Evolutionary conservation across 2,329 filamentous ascomycete genomes (phyloP), one percentile per base, ranked within the genome.

Genomic region (Parasarocladium wereldwijsianum): DNA sequence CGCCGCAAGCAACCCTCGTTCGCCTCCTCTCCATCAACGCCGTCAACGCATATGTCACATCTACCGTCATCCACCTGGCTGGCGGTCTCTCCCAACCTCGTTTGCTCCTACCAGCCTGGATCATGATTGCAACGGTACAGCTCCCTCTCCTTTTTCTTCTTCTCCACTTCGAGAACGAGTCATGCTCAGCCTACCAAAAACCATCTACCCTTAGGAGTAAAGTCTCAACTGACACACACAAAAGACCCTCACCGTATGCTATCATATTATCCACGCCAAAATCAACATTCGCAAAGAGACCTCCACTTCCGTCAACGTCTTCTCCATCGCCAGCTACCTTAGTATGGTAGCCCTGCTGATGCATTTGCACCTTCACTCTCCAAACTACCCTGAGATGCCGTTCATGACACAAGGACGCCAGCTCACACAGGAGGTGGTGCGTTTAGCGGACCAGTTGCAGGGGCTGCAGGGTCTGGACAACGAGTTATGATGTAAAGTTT

Each of bases 241-340:
- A 2, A 41, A 79, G 74, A 78, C 73, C 24, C 57, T 85, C 23
- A 84, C 80, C 2, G 65, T 77, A 32, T 64, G 77, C 40, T 85
- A 86, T 53, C 79, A 85, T 49, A 62, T 79, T 36, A 82, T 76
- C 10, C 76, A 85, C 51, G 75, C 78, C 41, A 79, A 79, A 45
- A 78, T 83, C 47, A 82, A 75, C 44, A 85, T 85, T 42, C 72
- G 76, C 44, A 82, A 80, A 45, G 79, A 84, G 55, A 85, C 79
- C 1, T 73, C 74, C 26, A 77, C 77, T 8, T 81, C 77, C n/a
- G 66, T 85, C 38, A 73, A 75, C 40, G 74, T 84, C 38, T 81
- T 85, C 46, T 82, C 76, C 30, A 70, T 80, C 37, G 75, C 77
- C 21, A 80, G 74, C 53, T 84, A 81, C 54, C 65, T 82, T 42